These are phyloP conservation scores for Castanopsis chinensis DNA, from an alignment of 306 rosid species.

Conservation along the genomic window DNA sequence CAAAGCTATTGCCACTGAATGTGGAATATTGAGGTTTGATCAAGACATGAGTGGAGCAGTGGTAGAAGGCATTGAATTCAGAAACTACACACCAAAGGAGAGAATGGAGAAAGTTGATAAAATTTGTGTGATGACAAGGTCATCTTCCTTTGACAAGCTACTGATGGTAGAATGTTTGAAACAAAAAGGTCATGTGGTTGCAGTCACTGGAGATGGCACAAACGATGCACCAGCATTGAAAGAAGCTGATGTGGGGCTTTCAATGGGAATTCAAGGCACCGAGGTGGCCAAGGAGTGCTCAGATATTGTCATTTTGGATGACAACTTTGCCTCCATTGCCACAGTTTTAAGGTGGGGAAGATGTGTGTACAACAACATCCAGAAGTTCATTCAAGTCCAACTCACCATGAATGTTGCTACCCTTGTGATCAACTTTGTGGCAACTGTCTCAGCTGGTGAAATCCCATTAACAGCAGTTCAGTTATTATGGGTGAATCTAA, in stretches of 20 bases:
- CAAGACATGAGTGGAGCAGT: slow-evolving; percentile 13
- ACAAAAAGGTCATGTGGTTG: slow-evolving; percentile 36
- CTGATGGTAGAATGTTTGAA: slow-evolving; percentile 39
- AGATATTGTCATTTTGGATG: slow-evolving; percentile 30
- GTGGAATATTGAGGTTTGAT: slow-evolving; percentile 19
- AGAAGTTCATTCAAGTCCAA: slow-evolving; percentile 35
- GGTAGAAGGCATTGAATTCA: slow-evolving; percentile 32
- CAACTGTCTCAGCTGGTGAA: slow-evolving; percentile 23
- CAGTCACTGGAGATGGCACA: slow-evolving; percentile 32
- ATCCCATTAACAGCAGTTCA: slow-evolving; percentile 28
- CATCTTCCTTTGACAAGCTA: slow-evolving; percentile 37
- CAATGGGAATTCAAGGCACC: slow-evolving; percentile 38
- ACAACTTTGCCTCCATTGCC: slow-evolving; percentile 27
- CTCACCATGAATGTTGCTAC: slow-evolving; percentile 32
- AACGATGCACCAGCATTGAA: slow-evolving; percentile 33
- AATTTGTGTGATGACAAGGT: slow-evolving; percentile 38
- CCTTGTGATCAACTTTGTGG: slow-evolving; percentile 33
- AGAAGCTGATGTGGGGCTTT: slow-evolving; percentile 31
- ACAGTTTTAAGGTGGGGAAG: slow-evolving; percentile 36
- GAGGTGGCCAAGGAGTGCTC: slow-evolving; percentile 35
- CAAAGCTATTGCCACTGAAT: slow-evolving; percentile 30
- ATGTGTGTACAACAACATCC: slow-evolving; percentile 31
- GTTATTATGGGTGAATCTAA: slow-evolving; percentile 27
- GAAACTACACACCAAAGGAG: slow-evolving; percentile 22
- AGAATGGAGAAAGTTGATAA: slow-evolving; percentile 32